These are phyloP conservation scores for Dictyophora rubrovolvata DNA, from an alignment of 768 basidiomycete species.

Conservation along the genomic window DNA sequence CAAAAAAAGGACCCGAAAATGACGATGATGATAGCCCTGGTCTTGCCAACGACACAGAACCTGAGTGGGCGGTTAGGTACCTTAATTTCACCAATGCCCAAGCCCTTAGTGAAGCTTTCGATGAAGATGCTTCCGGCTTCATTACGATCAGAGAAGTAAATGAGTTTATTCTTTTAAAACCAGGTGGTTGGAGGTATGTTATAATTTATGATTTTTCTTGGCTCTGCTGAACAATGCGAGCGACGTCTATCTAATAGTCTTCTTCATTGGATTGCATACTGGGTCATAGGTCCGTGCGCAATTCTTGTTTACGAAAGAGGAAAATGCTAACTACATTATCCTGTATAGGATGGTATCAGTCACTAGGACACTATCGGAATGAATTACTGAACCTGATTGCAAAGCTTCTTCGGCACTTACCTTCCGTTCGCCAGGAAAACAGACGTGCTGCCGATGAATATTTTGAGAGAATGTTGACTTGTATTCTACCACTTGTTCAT, in stretches of 20 bases:
- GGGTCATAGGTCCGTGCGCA: conserved; percentile 17
- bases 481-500: not conserved
- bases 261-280: conserved; percentile 24
- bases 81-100: conserved; percentile 15
- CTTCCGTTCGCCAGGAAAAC: not conserved
- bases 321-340: not conserved
- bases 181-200: conserved; percentile 21
- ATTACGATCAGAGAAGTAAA: conserved; percentile 25
- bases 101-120: conserved; percentile 23
- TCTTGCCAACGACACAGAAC: conserved; percentile 10
- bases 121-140: conserved; percentile 26
- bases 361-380: too few relatives aligned
- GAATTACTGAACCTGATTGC: not conserved
- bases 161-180: conserved; percentile 18
- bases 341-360: not conserved
- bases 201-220: not conserved
- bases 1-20: too few relatives aligned
- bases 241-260: conserved; percentile 14
- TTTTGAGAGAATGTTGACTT: not conserved
- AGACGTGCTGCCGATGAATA: not conserved
- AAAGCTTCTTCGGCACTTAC: not conserved
- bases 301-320: too few relatives aligned
- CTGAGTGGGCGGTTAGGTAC: conserved; percentile 21
- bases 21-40: too few relatives aligned
- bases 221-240: too few relatives aligned